A percentile compares a stretch with the other conserved stretches of the same genome.
Conservation (phyloP, 228 moss, liverwort and hornwort genomes). For the Sphagnum magellanicum region DNA sequence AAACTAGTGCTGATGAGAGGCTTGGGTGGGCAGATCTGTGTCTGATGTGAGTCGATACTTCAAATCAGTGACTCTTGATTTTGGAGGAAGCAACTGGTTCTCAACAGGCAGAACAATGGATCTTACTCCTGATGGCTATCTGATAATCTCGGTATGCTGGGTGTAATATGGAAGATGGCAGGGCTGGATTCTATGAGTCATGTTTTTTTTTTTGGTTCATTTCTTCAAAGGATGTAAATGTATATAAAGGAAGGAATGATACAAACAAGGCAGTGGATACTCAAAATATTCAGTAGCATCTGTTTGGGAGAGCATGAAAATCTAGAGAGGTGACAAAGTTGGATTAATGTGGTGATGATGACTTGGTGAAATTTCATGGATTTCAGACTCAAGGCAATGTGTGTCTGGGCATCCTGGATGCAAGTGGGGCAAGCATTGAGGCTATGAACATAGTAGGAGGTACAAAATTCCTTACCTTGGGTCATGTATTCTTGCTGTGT, state of each 20-base stretch:
- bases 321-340: no score
- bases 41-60: slow-evolving; percentile 68
- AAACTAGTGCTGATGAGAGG: not conserved
- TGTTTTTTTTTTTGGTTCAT: no score
- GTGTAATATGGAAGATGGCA: not conserved
- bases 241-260: no score
- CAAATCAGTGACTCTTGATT: slow-evolving; percentile 67
- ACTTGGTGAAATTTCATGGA: not conserved
- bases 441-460: slow-evolving; percentile 80
- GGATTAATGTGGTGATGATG: no score
- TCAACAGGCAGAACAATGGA: slow-evolving; percentile 47
- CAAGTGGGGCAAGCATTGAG: slow-evolving; percentile 28
- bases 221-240: no score
- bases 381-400: slow-evolving; percentile 57
- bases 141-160: slow-evolving; percentile 66
- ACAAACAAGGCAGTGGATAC: no score
- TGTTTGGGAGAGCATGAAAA: no score
- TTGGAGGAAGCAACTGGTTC: slow-evolving; percentile 62
- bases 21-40: slow-evolving; percentile 40
- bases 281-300: no score
- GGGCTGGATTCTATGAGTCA: no score
- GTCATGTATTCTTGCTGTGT: no score
- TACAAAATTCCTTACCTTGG: slow-evolving; percentile 10
- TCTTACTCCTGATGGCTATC: slow-evolving; percentile 71
- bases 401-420: slow-evolving; percentile 70